These are phyloP conservation scores for Amorphotheca resinae DNA, from an alignment of 495 filamentous ascomycete genomes.

Conservation along the genomic window DNA sequence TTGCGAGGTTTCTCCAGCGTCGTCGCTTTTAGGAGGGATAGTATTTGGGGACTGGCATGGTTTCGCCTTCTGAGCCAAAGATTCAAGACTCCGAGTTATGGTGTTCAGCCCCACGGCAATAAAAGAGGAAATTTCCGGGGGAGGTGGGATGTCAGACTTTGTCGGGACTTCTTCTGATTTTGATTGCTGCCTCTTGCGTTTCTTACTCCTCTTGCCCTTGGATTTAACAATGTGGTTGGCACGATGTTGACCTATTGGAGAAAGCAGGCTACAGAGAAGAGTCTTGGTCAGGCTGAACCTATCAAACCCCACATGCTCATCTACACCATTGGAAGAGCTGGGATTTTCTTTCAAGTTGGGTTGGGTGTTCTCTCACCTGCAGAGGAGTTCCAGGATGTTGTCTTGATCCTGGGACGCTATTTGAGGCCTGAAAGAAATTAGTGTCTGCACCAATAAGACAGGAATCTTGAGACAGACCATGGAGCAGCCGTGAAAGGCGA, in stretches of 20 bases:
- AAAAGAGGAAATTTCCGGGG: conserved; percentile 35
- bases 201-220: conserved; percentile 37
- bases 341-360: not conserved
- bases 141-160: conserved; percentile 20
- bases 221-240: conserved; percentile 32
- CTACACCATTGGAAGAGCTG: not conserved
- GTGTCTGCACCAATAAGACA: not conserved
- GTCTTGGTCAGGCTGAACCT: conserved; percentile 3
- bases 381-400: conserved; percentile 41
- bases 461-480: conserved; percentile 21
- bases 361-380: conserved; percentile 26
- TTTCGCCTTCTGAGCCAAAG: conserved; percentile 18
- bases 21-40: too few species aligned
- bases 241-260: conserved; percentile 43
- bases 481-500: conserved; percentile 27
- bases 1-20: not conserved
- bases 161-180: conserved; percentile 5
- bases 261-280: conserved; percentile 33
- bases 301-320: not conserved
- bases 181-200: conserved; percentile 23
- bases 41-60: not conserved
- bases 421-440: conserved; percentile 30
- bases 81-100: conserved; percentile 42
- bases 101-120: conserved; percentile 46
- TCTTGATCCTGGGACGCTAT: conserved; percentile 37